Base-by-base conservation (phyloP, 163 green algal genomes). In the Coccomyxa subellipsoidea region DNA sequence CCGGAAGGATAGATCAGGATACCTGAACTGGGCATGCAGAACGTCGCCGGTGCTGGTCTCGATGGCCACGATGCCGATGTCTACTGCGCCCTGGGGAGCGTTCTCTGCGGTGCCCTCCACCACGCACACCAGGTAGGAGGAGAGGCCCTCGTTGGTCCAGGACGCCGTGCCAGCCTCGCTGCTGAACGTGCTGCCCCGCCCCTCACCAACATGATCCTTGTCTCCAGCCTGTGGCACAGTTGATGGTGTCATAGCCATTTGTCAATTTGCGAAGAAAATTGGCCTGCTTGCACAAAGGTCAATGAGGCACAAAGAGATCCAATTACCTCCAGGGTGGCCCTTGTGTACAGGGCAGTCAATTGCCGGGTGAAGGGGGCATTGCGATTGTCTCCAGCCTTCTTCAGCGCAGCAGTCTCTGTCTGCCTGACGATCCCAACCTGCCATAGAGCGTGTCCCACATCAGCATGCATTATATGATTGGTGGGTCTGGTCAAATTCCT, bases 341-440 rank as follows among this genome's bases (percentile, higher is more conserved):
- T 82, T 5, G 95, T 98, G 89, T 97, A 98, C 8, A 98, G 54
- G 0, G 90, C 94, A 0, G 94, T 96, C 27, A 99, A 80, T 36
- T 87, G 37, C 18, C 95, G 88, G 53, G 85, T 84, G 81, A 99
- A 99, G 34, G 92, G 90, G 15, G 87, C 89, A 36, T 83, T 81
- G 12, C 82, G 82, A 79, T 91, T 95, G 84, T 91, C 85, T 10
- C 89, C 87, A 2, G 87, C 86, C 5, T 87, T 86, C 85, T 97
- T 98, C 47, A 97, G 83, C 25, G 95, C 95, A 0, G 95, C 94
- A 0, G 94, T 96, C 87, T 99, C 95, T 38, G 84, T 85, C 72
- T 94, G 91, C 2, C 89, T 82, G 79, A 95, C 90, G 35, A 96
- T 82, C 53, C 92, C 93, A 29, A 96, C 90, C 83, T 90, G 85